phyloP scores from a whole-genome alignment of 768 basidiomycete genomes.

The Leucosporidium creatinivorum region DNA sequence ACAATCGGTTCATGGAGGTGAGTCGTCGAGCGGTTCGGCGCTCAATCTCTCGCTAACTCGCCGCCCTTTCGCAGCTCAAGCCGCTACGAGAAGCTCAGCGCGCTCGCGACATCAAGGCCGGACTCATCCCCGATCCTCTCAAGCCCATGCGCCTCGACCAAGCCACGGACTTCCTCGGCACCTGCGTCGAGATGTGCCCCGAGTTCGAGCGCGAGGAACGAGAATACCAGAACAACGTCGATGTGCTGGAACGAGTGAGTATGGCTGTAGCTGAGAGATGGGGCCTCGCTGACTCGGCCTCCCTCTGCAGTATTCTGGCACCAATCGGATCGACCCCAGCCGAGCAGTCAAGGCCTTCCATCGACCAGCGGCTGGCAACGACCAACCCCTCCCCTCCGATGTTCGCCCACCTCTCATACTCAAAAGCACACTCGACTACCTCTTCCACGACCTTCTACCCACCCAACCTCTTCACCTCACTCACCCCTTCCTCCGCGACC shows the following conservation, averaged over 20 bases:
- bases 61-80: constrained; percentile 40
- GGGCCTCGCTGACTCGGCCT: neutral
- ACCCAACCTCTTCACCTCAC: constrained; percentile 57
- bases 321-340: constrained; percentile 70
- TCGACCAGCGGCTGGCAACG: constrained; percentile 81
- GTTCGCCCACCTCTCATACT: constrained; percentile 78
- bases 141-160: constrained; percentile 74
- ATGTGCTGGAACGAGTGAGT: constrained; percentile 76
- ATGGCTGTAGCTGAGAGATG: neutral
- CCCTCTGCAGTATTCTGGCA: constrained; percentile 55
- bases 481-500: constrained; percentile 81
- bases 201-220: constrained; percentile 85
- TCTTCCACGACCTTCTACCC: constrained; percentile 73
- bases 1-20: constrained; percentile 31
- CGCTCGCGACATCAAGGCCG: constrained; percentile 56
- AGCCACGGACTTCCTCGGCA: constrained; percentile 86
- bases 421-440: constrained; percentile 83
- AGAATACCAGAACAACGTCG: constrained; percentile 79
- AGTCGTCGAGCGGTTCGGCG: neutral
- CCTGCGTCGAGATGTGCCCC: constrained; percentile 90
- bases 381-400: constrained; percentile 75
- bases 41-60: neutral
- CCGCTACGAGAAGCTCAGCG: constrained; percentile 41
- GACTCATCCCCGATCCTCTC: constrained; percentile 79
- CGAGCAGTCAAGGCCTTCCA: constrained; percentile 93